A percentile compares a stretch with the other conserved stretches of the same genome.
Conservation (phyloP, 371 early-diverging fungal species). For the Saksenaea vasiformis region DNA sequence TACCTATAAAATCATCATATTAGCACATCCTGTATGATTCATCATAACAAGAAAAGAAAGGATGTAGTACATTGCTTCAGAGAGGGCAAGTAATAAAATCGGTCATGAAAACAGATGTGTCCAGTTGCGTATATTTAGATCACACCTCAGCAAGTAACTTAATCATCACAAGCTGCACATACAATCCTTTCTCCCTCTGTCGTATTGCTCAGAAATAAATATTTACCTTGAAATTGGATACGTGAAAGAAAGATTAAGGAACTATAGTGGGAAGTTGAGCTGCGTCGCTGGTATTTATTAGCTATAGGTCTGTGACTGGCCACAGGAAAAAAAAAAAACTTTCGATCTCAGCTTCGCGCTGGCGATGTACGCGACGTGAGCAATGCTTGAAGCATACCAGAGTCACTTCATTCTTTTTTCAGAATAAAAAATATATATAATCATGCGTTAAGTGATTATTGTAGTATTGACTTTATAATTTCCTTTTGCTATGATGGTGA, state of each 20-base stretch:
- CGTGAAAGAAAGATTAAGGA: neutral
- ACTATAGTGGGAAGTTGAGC: neutral
- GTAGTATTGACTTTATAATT: neutral
- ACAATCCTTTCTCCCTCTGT: neutral
- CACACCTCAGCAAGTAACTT: slow-evolving; percentile 8
- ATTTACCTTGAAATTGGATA: neutral
- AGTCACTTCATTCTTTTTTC: too few species aligned
- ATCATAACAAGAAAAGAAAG: neutral
- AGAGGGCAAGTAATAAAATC: slow-evolving; percentile 12
- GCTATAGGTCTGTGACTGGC: neutral
- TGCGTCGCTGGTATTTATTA: neutral
- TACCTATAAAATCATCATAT: neutral
- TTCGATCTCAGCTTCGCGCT: too few species aligned
- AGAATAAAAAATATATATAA: neutral
- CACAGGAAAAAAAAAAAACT: too few species aligned
- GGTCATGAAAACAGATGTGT: slow-evolving; percentile 1
- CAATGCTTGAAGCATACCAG: too few species aligned
- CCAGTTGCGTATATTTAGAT: slow-evolving; percentile 9
- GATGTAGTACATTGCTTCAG: slow-evolving; percentile 1
- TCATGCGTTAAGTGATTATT: neutral
- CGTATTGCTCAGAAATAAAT: neutral
- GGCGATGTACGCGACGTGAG: too few species aligned
- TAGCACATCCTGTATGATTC: neutral
- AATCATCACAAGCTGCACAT: slow-evolving; percentile 4
- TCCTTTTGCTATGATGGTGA: slow-evolving; percentile 7